Evolutionary conservation across 108 stramenopile genomes (phyloP), one percentile per base, ranked within the genome.

Genomic region (Stephanodiscus triporus): DNA sequence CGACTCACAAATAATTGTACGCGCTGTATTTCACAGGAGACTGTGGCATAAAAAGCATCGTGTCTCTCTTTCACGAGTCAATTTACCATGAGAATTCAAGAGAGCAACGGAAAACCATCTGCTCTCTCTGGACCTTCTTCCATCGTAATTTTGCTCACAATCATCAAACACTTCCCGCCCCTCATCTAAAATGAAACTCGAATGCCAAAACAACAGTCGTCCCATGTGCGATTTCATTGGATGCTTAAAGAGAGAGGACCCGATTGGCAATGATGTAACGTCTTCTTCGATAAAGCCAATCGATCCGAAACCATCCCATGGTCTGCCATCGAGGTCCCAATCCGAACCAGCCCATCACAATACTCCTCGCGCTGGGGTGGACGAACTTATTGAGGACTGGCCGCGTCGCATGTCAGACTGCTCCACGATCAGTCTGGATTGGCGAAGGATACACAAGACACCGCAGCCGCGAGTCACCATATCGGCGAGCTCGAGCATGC

Each of bases 351-450:
- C 26, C 23, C 51, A 8, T 53, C 51, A 22, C 51, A 26, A 27
- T 54, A 23, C 0, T 54, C 53, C 9, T 9, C 23, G 11, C 26
- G 53, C 53, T 11, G 26, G 26, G 26, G 0, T 10, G 53, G 61
- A 62, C 22, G 34, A 40, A 11, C 61, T 62, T 13, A 1, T 22
- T 11, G 29, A 62, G 61, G 61, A 62, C 1, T 62, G 61, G 61
- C 61, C 61, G 1, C 61, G 34, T 22, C 23, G 23, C 53, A 54
- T 54, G 53, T 54, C 53, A 26, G 22, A 34, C 61, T 42, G n/a
- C 61, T 37, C 34, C 38, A 0, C 34, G 11, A 23, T 19, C 22
- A 9, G 11, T 9, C 23, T 26, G 11, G 51, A 53, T 53, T 61
- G 36, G 60, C 27, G 1, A 19, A 61, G 60, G 29, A 8, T 61